Conservation (phyloP, 257 asterid species). For the Avicennia marina region DNA sequence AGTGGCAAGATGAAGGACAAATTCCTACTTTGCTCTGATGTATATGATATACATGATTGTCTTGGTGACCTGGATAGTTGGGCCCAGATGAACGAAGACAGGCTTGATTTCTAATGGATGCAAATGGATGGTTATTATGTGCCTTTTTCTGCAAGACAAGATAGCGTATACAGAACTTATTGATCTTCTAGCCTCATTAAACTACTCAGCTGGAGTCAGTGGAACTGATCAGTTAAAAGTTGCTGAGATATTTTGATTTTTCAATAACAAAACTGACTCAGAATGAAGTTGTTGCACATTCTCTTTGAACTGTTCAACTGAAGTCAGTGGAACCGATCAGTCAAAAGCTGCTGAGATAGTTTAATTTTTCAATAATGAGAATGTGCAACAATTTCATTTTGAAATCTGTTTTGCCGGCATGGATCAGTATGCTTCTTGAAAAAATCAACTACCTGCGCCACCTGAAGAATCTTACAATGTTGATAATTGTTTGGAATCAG, state of each 20-base stretch:
- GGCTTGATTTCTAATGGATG: slow-evolving; percentile 20
- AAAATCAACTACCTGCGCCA: slow-evolving; percentile 19
- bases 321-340: no score
- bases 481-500: slow-evolving; percentile 3
- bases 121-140: slow-evolving; percentile 14
- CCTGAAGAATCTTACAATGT: slow-evolving; percentile 10
- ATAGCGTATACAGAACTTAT: slow-evolving; percentile 48
- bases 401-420: slow-evolving; percentile 19
- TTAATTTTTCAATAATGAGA: slow-evolving; percentile 18
- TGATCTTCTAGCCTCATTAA: slow-evolving; percentile 52
- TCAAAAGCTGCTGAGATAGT: no score
- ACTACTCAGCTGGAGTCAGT: slow-evolving; percentile 22
- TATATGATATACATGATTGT: slow-evolving; percentile 33
- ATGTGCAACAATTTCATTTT: slow-evolving; percentile 11
- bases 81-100: slow-evolving; percentile 20
- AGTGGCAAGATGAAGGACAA: slow-evolving; percentile 7
- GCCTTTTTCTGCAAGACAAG: slow-evolving; percentile 26
- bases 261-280: no score
- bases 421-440: slow-evolving; percentile 16
- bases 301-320: no score
- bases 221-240: slow-evolving; percentile 18
- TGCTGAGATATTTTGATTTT: slow-evolving; percentile 20
- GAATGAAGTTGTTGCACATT: no score
- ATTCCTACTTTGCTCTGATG: slow-evolving; percentile 21
- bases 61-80: slow-evolving; percentile 35